A percentile compares a stretch with the other conserved stretches of the same genome.
phyloP scores from a whole-genome alignment of 371 early-diverging fungal genomes.

The Lichtheimia ornata region DNA sequence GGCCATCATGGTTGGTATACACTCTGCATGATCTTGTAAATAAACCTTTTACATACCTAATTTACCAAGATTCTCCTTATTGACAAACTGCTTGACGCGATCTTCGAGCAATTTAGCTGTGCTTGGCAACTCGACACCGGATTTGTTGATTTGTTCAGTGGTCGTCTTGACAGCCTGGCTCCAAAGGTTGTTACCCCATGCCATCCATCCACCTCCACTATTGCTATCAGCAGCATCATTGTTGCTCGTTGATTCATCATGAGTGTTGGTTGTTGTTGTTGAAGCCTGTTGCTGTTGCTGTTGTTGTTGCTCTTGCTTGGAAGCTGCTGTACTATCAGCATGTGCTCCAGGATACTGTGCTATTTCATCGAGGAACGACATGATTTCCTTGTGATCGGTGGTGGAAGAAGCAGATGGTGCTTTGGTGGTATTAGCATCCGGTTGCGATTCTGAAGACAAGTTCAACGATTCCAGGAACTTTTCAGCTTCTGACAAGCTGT shows the following conservation, averaged over 20 bases:
- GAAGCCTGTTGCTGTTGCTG: background rate
- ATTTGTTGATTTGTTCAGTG: constrained; percentile 47
- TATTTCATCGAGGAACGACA: constrained; percentile 56
- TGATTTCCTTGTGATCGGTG: constrained; percentile 50
- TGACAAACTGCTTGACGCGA: constrained; percentile 57
- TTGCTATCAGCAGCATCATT: background rate
- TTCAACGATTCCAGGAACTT: constrained; percentile 52
- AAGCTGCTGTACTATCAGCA: background rate
- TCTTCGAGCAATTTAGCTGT: constrained; percentile 59
- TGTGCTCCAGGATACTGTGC: constrained; percentile 32
- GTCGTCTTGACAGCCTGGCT: constrained; percentile 55
- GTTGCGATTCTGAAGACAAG: constrained; percentile 28
- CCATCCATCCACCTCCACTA: constrained; percentile 35
- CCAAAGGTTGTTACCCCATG: constrained; percentile 54
- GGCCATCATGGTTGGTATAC: too few relatives aligned
- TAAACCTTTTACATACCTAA: constrained; percentile 37
- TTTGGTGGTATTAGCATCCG: background rate
- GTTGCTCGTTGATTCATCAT: background rate
- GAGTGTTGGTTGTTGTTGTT: background rate
- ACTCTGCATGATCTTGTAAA: background rate
- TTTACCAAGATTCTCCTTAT: constrained; percentile 66
- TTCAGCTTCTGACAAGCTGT: constrained; percentile 50
- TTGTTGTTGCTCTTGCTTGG: constrained; percentile 2
- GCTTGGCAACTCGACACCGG: constrained; percentile 23
- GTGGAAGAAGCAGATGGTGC: constrained; percentile 8